These are phyloP conservation scores for Exophiala aquamarina DNA, from an alignment of 2,329 filamentous ascomycete genomes.

Conservation along the genomic window DNA sequence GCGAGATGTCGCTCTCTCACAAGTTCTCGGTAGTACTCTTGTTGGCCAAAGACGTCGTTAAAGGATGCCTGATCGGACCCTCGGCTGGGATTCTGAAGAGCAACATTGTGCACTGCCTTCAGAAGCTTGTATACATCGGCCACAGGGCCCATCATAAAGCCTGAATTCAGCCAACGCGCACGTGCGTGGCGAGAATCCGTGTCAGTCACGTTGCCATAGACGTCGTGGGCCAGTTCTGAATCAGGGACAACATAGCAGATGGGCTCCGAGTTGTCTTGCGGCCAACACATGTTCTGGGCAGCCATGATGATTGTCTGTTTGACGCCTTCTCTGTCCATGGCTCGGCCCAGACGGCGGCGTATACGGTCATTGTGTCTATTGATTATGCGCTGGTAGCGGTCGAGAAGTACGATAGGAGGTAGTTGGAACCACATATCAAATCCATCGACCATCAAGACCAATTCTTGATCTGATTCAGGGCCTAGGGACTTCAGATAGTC, in stretches of 20 bases:
- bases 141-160: conserved; percentile 52
- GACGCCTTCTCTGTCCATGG: conserved; percentile 27
- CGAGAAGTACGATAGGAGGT: conserved; percentile 61
- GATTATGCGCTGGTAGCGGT: conserved; percentile 59
- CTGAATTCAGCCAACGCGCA: conserved; percentile 51
- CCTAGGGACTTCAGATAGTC: conserved; percentile 46
- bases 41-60: conserved; percentile 53
- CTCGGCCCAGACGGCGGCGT: conserved; percentile 49
- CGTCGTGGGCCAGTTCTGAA: conserved; percentile 50
- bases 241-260: conserved; percentile 55
- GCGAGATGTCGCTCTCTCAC: conserved; percentile 36
- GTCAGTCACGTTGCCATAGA: conserved; percentile 47
- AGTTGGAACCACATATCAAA: conserved; percentile 67
- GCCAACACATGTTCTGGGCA: conserved; percentile 54
- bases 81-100: conserved; percentile 33
- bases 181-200: conserved; percentile 36
- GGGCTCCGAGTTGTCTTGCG: conserved; percentile 39
- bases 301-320: conserved; percentile 56
- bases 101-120: conserved; percentile 26
- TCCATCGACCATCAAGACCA: conserved; percentile 64
- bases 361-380: conserved; percentile 56
- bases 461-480: conserved; percentile 54
- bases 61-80: conserved; percentile 49
- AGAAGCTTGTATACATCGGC: conserved; percentile 41
- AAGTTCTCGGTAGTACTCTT: conserved; percentile 52